Evolutionary conservation across 208 protist genomes (phyloP), one percentile per base, ranked within the genome.

Genomic region (Trypanosomatidae sp.): DNA sequence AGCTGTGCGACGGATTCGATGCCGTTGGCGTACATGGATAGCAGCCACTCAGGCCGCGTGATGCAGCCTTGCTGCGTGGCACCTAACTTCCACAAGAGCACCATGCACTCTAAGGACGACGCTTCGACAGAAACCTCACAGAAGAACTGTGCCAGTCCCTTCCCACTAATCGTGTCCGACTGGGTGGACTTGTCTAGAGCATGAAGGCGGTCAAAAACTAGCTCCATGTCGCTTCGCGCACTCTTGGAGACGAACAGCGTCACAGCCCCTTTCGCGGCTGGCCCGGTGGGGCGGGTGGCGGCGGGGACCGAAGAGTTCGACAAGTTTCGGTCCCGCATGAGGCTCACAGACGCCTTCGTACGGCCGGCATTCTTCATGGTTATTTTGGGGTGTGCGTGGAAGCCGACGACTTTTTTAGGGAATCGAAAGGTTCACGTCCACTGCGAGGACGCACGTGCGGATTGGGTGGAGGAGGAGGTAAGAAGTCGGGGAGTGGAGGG

Each of bases 1-100:
- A 97, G 73, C 59, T 95, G 84, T 0, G 59, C 8, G 50, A 82
- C 25, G 4, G 75, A 71, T 33, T 90, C 84, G 28, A 97, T 82
- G 41, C 75, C 73, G 72, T 89, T 83, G 1, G 58, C 73, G 72
- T 93, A 95, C 76, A 90, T 85, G 7, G 85, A 69, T 59, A 71
- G 69, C 33, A 93, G 62, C 93, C 93, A 97, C 74, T 96, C 90
- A 2, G 68, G 47, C 17, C 89, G 84, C 8, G 74, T 84, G 52
- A 97, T 75, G 62, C 82, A 84, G 36, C 70, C 76, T 13, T 77
- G 60, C 5, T 81, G 83, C 19, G 84, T 88, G 0, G 87, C 81
- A 6, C 89, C 82, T 15, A 97, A 68, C 52, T 88, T 88, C 93
- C 93, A 97, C 55, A 95, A 49, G 10, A 96, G 70, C 7, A 88